Evolutionary conservation across 306 rosid genomes (phyloP), one percentile per base, ranked within the genome.

Genomic region (Castanea crenata): DNA sequence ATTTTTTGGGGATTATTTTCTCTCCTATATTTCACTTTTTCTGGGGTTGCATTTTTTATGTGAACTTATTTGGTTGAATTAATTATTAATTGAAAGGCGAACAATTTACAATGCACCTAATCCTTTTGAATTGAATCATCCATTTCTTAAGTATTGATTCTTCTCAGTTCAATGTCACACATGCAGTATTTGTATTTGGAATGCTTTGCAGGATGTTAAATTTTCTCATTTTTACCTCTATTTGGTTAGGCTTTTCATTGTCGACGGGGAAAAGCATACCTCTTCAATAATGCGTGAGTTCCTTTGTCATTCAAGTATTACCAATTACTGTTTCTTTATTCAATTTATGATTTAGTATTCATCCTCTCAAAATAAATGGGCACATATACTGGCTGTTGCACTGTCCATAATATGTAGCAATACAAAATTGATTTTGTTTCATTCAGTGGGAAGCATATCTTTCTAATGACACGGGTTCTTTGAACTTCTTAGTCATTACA

Each of bases 201-300:
- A 81, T 74, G 59, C 69, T 79, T 5, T 41, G 54, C 78, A 79
- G 71, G 83, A 59, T 68, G 55, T 78, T 62, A 69, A 79, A 27
- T 19, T 79, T 49, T 85, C 76, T 73, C 51, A 70, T 68, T 73
- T 56, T 84, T 81, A 49, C 21, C 41, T 77, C 76, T 62, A 38
- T 81, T 82, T 77, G 79, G 20, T 79, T 89, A 93, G 98, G 56
- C 73, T 31, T 93, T 93, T 85, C 87, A 84, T 76, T 86, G 94
- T 74, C 91, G 92, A 76, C 84, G 87, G 6, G 98, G 97, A 70
- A 93, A 91, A 79, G 97, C 98, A 11, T 93, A 90, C 83, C 97
- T 93, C 55, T 91, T 91, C 86, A 90, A 79, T 70, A 86, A 92
- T 16, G 91, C 76, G 97, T 93, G 85, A 93, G 95, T 89, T 85